Evolutionary conservation across 495 filamentous ascomycete genomes (phyloP), one percentile per base, ranked within the genome.

Genomic region (Chaetomium tenue): DNA sequence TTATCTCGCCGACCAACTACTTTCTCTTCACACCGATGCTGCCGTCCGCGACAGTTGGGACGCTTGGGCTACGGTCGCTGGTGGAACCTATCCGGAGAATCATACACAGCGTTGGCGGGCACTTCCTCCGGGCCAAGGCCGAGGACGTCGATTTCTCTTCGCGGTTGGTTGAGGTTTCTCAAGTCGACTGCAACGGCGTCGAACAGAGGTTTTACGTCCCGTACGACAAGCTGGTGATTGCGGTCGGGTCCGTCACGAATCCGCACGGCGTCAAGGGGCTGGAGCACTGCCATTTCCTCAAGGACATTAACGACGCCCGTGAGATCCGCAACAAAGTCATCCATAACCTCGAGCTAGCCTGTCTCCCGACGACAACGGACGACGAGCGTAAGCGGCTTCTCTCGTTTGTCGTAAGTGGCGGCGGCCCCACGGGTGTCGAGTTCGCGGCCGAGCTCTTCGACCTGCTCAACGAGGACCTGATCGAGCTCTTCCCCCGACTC

Each of bases 21-120:
- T 99, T 99, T 78, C 76, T 98, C 44, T 99, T 98, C 75, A 98
- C 95, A 2, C 95, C 95, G 3, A 97, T 99, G 91, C 81, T 99
- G 23, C 95, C 95, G 2, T 93, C 90, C 23, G 95, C 93, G 9
- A 99, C 95, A 0, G 95, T 99, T 28, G 95, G 95, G 0, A 99
- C 95, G 0, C 76, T 99, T 62, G 94, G 96, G 68, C 81, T 97
- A 68, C 82, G 92, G 68, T 94, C 91, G 26, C 77, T 99, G 66
- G 90, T 97, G 22, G 95, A 99, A 76, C 95, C 95, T 2, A 90
- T 99, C 56, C 83, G 95, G 52, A 84, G 90, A 12, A 94, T 98
- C 57, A 83, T 96, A 26, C 77, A 84, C 48, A 81, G 85, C 58
- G 83, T 96, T 3, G 83, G 84, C 53, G 95, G 95, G 18, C 95